phyloP scores from a whole-genome alignment of 2,329 filamentous ascomycete species.

The Neopestalotiopsis sp. region DNA sequence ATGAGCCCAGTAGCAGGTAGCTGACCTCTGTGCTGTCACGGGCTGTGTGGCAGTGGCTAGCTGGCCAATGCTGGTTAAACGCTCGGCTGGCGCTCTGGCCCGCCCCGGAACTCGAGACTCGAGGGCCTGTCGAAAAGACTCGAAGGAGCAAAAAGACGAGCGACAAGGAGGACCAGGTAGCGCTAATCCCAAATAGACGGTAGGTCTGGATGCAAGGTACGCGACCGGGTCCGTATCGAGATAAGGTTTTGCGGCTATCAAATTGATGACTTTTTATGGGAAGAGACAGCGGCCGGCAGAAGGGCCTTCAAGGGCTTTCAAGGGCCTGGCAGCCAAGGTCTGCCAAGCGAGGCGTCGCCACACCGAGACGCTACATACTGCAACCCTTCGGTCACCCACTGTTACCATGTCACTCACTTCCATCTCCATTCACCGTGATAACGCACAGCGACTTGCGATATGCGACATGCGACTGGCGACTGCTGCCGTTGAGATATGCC shows the following conservation, averaged over 20 bases:
- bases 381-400: neutral
- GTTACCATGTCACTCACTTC: neutral
- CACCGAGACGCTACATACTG: neutral
- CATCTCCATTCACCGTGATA: too few relatives aligned
- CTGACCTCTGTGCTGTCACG: too few relatives aligned
- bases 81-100: too few relatives aligned
- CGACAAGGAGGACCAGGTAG: neutral
- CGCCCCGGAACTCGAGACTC: too few relatives aligned
- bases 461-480: too few relatives aligned
- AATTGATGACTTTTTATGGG: neutral
- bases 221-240: neutral
- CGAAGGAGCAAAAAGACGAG: neutral
- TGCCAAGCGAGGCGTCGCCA: neutral
- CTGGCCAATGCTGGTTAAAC: too few relatives aligned
- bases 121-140: neutral
- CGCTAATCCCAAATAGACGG: neutral
- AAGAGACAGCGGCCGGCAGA: neutral
- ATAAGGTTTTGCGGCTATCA: constrained; percentile 3
- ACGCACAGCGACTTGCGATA: too few relatives aligned
- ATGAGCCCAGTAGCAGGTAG: too few relatives aligned
- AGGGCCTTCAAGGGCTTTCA: neutral
- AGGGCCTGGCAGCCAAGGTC: neutral
- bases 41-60: too few relatives aligned
- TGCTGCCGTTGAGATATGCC: neutral
- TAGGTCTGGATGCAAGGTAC: neutral